Base-by-base conservation (phyloP, 192 early-diverging fungal species). In the Backusella tarrabulga region DNA sequence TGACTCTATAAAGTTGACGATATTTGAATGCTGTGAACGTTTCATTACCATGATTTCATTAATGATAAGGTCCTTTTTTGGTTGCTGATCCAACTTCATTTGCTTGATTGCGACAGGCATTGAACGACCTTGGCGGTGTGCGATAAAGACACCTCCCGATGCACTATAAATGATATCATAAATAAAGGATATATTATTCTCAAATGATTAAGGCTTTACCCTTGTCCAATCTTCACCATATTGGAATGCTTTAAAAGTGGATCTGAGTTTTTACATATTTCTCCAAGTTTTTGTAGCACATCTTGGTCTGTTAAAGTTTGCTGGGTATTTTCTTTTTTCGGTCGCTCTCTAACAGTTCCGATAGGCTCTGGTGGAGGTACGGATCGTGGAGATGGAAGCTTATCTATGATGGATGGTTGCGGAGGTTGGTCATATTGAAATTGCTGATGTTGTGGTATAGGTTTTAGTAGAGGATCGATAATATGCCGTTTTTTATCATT, bases 31-130 rank as follows among this genome's bases (percentile, higher is more conserved):
- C 17, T 80, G 84, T 15, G 87, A 89, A 63, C 94, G 91, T 74
- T 93, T 93, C 94, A 97, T 95, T 35, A 97, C 91, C 66, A 93
- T 72, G 54, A 97, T 95, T 86, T 97, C 95, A 77, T 95, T 97
- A 85, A 97, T 96, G 76, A 98, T 97, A 72, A 97, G 82, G 67
- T 97, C 97, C 86, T 97, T 97, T 82, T 97, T 97, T 36, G 96
- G 95, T 85, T 98, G 97, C 83, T 95, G 91, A 83, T 96, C 91
- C 54, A 98, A 82, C 73, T 97, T 94, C 95, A 97, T 98, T 84
- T 97, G 95, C 85, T 98, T 98, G 81, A 98, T 97, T 1, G 96
- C 97, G 0, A 97, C 97, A 6, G 85, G 80, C 15, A 84, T 82
- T 38, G 82, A 74, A 23, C 83, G 81, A 23, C 83, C 82, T 23